Conservation (phyloP, 352 stramenopile genomes). For the Phytophthora megakarya region DNA sequence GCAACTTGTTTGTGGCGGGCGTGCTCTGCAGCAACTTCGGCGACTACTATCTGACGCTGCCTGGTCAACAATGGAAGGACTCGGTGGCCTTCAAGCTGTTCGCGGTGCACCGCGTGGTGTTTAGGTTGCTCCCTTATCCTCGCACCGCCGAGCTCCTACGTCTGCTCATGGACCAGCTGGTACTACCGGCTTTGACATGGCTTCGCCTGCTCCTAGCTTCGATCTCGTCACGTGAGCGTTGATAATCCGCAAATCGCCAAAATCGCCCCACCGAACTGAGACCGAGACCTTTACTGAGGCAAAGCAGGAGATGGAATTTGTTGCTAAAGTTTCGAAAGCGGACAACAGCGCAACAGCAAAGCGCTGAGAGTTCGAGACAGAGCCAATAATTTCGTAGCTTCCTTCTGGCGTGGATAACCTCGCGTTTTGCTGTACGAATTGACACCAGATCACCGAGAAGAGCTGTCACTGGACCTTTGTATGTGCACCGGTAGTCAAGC, state of each 20-base stretch:
- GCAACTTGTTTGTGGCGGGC: slow-evolving; percentile 69
- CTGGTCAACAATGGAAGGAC: slow-evolving; percentile 40
- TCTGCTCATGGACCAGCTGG: slow-evolving; percentile 47
- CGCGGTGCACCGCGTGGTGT: slow-evolving; percentile 49
- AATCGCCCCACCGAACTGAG: slow-evolving; percentile 22
- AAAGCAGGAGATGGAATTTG: slow-evolving; percentile 31
- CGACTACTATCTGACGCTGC: slow-evolving; percentile 59
- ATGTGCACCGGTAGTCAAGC: slow-evolving; percentile 1
- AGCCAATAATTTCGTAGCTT: slow-evolving; percentile 25
- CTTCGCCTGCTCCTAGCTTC: slow-evolving; percentile 23
- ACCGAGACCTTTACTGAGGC: slow-evolving; percentile 23
- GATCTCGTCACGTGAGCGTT: slow-evolving; percentile 2
- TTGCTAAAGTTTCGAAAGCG: slow-evolving; percentile 17
- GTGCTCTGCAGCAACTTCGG: slow-evolving; percentile 82
- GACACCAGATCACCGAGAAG: slow-evolving; percentile 28
- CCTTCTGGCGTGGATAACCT: slow-evolving; percentile 33
- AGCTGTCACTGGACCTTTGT: slow-evolving; percentile 8
- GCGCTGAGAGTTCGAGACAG: slow-evolving; percentile 24
- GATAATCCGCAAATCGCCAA: neutral
- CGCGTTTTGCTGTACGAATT: slow-evolving; percentile 30
- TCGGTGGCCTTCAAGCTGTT: slow-evolving; percentile 56
- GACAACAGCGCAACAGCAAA: slow-evolving; percentile 22
- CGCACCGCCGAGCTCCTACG: slow-evolving; percentile 48
- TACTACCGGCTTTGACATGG: slow-evolving; percentile 51
- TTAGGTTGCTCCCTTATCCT: slow-evolving; percentile 53